These are phyloP conservation scores for Juglanconis sp. DNA, from an alignment of 2,329 filamentous ascomycete genomes.

Conservation along the genomic window DNA sequence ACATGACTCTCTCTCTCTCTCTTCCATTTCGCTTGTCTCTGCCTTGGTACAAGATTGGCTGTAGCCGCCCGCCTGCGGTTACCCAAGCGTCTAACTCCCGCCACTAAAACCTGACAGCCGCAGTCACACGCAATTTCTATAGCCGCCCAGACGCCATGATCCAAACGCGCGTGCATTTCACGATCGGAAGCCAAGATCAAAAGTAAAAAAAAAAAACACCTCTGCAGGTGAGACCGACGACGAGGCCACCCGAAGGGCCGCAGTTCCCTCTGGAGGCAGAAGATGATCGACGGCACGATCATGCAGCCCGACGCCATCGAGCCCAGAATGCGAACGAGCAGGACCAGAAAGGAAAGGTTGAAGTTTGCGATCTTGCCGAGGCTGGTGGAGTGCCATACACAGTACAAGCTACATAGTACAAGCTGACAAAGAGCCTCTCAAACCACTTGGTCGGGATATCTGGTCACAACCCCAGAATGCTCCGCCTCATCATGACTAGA, in stretches of 20 bases:
- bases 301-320: background rate
- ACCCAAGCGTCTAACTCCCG: conserved; percentile 5
- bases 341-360: background rate
- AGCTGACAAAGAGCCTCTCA: conserved; percentile 9
- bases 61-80: conserved; percentile 10
- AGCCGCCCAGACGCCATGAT: conserved; percentile 8
- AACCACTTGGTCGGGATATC: conserved; percentile 7
- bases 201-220: background rate
- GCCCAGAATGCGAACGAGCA: background rate
- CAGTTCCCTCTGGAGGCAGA: background rate
- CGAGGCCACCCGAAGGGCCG: background rate
- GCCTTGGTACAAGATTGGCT: background rate
- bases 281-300: background rate
- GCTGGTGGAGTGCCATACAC: background rate
- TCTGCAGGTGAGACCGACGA: background rate
- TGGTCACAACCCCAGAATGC: background rate
- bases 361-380: background rate
- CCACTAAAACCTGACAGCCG: background rate
- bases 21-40: background rate
- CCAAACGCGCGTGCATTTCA: background rate
- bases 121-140: background rate
- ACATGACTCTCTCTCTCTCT: too few species aligned
- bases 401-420: background rate
- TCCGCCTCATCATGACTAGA: background rate
- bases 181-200: background rate